Conservation (phyloP, 2,329 filamentous ascomycete genomes). For the Rhinocladiella similis region DNA sequence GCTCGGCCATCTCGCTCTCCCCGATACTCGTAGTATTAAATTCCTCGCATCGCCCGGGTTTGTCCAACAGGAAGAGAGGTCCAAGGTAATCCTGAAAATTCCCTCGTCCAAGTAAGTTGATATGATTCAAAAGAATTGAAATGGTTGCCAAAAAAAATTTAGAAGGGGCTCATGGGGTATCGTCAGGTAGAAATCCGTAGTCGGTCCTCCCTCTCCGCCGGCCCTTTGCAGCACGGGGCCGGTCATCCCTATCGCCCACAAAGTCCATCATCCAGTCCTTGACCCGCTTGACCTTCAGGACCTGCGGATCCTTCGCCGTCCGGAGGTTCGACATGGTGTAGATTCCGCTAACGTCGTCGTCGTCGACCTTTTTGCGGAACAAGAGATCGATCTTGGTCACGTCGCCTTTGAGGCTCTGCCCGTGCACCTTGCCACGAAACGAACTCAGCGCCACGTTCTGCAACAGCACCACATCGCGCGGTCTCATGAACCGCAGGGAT, state of each 20-base stretch:
- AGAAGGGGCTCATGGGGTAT: conserved; percentile 35
- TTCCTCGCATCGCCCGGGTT: too few species aligned
- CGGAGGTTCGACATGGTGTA: conserved; percentile 57
- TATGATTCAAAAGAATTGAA: not conserved
- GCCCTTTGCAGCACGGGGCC: conserved; percentile 2
- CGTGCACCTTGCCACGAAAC: conserved; percentile 77
- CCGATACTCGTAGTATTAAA: too few species aligned
- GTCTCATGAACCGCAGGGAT: conserved; percentile 53
- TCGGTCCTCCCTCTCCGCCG: conserved; percentile 16
- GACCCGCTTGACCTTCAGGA: conserved; percentile 66
- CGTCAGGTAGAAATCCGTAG: conserved; percentile 37
- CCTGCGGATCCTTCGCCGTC: conserved; percentile 48
- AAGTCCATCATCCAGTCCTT: conserved; percentile 75
- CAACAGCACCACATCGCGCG: conserved; percentile 76
- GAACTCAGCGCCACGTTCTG: conserved; percentile 75
- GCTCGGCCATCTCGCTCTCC: too few species aligned
- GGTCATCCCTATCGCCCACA: conserved; percentile 48
- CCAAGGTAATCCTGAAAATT: not conserved
- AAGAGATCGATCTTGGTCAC: conserved; percentile 70
- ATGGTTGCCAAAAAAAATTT: not conserved
- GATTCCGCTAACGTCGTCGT: conserved; percentile 55
- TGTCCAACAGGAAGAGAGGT: too few species aligned
- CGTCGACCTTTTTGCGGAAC: conserved; percentile 56
- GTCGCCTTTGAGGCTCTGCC: conserved; percentile 73
- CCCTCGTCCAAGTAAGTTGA: not conserved